Evolutionary conservation across 2,329 filamentous ascomycete genomes (phyloP).

Genomic region (Colletotrichum brevisporum): DNA sequence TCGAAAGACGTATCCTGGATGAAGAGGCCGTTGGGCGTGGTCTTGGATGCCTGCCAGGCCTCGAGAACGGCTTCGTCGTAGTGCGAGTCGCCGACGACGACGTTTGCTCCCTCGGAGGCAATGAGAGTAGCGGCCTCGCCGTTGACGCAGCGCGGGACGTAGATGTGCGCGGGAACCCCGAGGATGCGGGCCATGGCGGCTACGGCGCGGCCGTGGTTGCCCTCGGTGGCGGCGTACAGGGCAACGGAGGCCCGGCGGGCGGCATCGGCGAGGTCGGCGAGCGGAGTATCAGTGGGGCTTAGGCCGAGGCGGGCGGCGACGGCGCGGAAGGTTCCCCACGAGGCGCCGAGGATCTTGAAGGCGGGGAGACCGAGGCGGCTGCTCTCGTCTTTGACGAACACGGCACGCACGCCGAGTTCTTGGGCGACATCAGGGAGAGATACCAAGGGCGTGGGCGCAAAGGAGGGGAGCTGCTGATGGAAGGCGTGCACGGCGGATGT

Average conservation of each 20-base stretch:
- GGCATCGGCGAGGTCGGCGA: slow-evolving; percentile 58
- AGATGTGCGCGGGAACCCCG: slow-evolving; percentile 68
- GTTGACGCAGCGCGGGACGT: slow-evolving; percentile 73
- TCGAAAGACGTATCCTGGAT: slow-evolving; percentile 79
- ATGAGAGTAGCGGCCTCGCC: slow-evolving; percentile 68
- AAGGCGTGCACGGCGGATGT: slow-evolving; percentile 55
- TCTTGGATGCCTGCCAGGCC: slow-evolving; percentile 59
- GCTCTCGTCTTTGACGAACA: slow-evolving; percentile 81
- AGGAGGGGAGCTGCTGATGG: slow-evolving; percentile 71
- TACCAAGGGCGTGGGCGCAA: slow-evolving; percentile 67
- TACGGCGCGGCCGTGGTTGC: slow-evolving; percentile 83
- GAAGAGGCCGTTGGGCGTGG: slow-evolving; percentile 62
- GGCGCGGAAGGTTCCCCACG: slow-evolving; percentile 77
- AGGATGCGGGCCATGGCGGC: slow-evolving; percentile 77
- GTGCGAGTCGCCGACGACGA: slow-evolving; percentile 55
- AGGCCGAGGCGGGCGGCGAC: slow-evolving; percentile 62
- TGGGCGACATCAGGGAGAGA: slow-evolving; percentile 67
- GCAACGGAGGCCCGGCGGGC: slow-evolving; percentile 53
- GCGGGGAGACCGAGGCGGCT: slow-evolving; percentile 77
- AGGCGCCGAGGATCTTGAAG: slow-evolving; percentile 87
- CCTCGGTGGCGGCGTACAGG: slow-evolving; percentile 78
- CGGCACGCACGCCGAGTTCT: slow-evolving; percentile 68
- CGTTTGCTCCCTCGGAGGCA: slow-evolving; percentile 71
- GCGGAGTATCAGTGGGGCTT: slow-evolving; percentile 52
- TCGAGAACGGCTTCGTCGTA: slow-evolving; percentile 75